These are phyloP conservation scores for Backusella tarrabulga DNA, from an alignment of 192 early-diverging fungal genomes.

Conservation along the genomic window DNA sequence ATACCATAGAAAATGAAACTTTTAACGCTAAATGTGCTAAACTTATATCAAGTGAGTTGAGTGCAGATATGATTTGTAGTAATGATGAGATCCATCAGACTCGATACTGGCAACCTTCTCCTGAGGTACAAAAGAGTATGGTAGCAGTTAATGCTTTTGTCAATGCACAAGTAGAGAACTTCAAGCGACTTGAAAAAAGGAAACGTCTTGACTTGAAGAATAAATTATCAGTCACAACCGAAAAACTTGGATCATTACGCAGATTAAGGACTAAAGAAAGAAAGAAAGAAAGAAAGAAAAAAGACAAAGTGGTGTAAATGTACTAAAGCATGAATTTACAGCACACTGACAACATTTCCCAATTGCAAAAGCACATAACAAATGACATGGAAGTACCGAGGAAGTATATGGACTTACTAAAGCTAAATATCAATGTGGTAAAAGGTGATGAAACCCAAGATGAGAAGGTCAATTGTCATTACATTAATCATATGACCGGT, in stretches of 20 bases:
- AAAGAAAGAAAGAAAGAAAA: no score
- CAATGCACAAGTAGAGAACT: background rate
- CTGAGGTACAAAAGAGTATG: background rate
- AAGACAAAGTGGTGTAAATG: background rate
- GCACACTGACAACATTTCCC: background rate
- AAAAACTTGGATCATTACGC: background rate
- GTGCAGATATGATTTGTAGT: background rate
- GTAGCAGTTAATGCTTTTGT: background rate
- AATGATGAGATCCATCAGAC: background rate
- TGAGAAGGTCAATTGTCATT: background rate
- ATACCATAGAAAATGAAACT: background rate
- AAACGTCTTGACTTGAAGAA: background rate
- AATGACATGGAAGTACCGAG: background rate
- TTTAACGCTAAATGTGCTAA: background rate
- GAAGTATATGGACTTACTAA: background rate
- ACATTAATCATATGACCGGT: background rate
- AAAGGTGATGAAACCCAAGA: background rate
- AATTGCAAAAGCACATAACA: background rate
- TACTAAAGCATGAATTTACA: background rate
- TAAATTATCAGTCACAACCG: background rate
- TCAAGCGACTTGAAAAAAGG: background rate
- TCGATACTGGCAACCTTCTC: background rate
- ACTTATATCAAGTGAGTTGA: background rate
- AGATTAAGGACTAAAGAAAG: background rate
- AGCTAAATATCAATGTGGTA: background rate